A percentile compares a stretch with the other conserved stretches of the same genome.
Conservation (phyloP, 768 basidiomycete genomes). For the Leccinum incarnatum region DNA sequence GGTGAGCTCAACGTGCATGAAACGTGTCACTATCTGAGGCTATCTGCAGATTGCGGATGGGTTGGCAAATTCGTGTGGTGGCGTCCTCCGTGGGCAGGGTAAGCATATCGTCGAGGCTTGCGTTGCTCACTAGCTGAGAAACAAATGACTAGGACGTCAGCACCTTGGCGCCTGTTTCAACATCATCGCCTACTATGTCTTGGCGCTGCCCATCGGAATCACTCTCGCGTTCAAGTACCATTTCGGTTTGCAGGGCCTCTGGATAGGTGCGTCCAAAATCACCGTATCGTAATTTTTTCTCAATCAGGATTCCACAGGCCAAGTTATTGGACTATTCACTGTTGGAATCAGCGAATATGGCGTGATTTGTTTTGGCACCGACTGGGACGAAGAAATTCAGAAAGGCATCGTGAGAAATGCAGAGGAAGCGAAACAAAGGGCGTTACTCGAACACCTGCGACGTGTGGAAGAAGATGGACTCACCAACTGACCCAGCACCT, state of each 20-base stretch:
- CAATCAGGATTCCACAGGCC: slow-evolving; percentile 43
- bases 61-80: slow-evolving; percentile 49
- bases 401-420: slow-evolving; percentile 39
- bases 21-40: background rate
- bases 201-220: slow-evolving; percentile 52
- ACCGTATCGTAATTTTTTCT: background rate
- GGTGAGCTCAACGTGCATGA: slow-evolving; percentile 21
- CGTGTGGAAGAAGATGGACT: slow-evolving; percentile 9
- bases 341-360: slow-evolving; percentile 69
- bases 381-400: slow-evolving; percentile 47
- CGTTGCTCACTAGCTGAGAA: slow-evolving; percentile 1
- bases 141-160: slow-evolving; percentile 43
- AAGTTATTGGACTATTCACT: slow-evolving; percentile 68
- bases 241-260: slow-evolving; percentile 49
- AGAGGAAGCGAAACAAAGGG: slow-evolving; percentile 32
- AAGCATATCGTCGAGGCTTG: background rate
- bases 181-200: slow-evolving; percentile 57
- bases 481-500: slow-evolving; percentile 16
- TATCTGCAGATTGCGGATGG: slow-evolving; percentile 48
- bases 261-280: slow-evolving; percentile 39
- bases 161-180: slow-evolving; percentile 76
- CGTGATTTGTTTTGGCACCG: slow-evolving; percentile 53
- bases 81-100: slow-evolving; percentile 49
- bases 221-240: slow-evolving; percentile 45
- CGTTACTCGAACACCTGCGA: slow-evolving; percentile 21